These are phyloP conservation scores for Chlorophyllum brunneum DNA, from an alignment of 768 basidiomycete species.

Conservation along the genomic window DNA sequence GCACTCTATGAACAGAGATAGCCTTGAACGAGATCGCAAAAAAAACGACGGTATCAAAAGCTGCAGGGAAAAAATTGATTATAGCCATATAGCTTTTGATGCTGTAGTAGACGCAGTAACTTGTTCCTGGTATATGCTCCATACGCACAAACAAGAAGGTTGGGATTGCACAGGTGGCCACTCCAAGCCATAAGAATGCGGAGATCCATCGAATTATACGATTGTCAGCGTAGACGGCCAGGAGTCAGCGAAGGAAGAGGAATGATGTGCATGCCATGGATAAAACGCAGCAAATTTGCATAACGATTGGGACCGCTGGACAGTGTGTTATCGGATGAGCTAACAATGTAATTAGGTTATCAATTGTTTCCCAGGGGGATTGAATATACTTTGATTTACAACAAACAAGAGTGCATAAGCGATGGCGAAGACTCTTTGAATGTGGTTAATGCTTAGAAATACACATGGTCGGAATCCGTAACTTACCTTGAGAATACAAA, in stretches of 20 bases:
- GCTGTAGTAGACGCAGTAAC: constrained; percentile 23
- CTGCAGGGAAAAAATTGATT: neutral
- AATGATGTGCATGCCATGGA: constrained; percentile 22
- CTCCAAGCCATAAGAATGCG: constrained; percentile 23
- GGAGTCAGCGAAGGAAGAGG: constrained; percentile 30
- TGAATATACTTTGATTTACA: constrained; percentile 21
- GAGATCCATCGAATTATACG: constrained; percentile 21
- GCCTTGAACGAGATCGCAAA: neutral
- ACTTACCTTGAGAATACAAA: constrained; percentile 31
- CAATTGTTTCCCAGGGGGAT: neutral
- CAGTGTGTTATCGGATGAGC: constrained; percentile 19
- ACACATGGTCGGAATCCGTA: neutral
- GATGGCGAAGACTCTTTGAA: constrained; percentile 20
- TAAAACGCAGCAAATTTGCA: constrained; percentile 20
- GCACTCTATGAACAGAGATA: neutral
- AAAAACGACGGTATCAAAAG: constrained; percentile 2
- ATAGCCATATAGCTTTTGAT: neutral
- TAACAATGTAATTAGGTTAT: constrained; percentile 1
- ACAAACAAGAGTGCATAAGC: constrained; percentile 19
- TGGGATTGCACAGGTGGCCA: constrained; percentile 21
- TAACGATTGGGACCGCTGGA: constrained; percentile 18
- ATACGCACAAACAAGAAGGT: constrained; percentile 21
- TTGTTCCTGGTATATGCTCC: constrained; percentile 26
- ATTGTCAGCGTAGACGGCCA: constrained; percentile 24
- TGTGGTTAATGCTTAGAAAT: neutral